Percentiles rank a stretch among this genome's conserved stretches.
phyloP scores from a whole-genome alignment of 345 rosid genomes.

The Isatis tinctoria region DNA sequence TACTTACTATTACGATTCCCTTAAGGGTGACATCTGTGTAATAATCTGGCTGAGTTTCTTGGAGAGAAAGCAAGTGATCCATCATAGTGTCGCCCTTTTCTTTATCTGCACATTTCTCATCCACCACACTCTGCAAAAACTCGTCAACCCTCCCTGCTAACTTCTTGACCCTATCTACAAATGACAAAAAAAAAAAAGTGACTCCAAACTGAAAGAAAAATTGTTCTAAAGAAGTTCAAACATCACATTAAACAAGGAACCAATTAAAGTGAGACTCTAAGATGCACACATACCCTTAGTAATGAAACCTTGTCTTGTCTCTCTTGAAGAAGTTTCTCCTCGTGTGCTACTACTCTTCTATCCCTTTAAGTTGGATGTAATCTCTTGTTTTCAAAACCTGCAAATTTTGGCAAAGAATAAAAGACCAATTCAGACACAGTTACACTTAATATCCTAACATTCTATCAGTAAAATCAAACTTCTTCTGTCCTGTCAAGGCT shows the following conservation, averaged over 20 bases:
- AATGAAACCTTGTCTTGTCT: too few species aligned
- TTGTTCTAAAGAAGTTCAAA: too few species aligned
- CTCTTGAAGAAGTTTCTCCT: too few species aligned
- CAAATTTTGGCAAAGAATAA: not conserved
- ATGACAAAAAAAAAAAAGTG: too few species aligned
- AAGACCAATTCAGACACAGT: not conserved
- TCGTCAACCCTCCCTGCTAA: slow-evolving; percentile 19
- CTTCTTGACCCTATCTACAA: not conserved
- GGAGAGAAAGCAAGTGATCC: slow-evolving; percentile 45
- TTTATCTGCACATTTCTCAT: slow-evolving; percentile 23
- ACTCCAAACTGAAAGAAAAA: too few species aligned
- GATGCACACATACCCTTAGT: too few species aligned
- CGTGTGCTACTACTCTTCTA: too few species aligned
- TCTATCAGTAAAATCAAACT: not conserved
- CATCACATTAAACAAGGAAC: too few species aligned
- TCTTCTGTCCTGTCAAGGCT: not conserved
- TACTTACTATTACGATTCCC: slow-evolving; percentile 39
- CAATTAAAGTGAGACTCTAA: too few species aligned
- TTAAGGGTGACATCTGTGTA: slow-evolving; percentile 38
- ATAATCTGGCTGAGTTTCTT: slow-evolving; percentile 40
- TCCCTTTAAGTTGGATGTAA: slow-evolving; percentile 79
- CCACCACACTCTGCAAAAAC: slow-evolving; percentile 40
- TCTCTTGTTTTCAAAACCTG: slow-evolving; percentile 96
- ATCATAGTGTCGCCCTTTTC: slow-evolving; percentile 35
- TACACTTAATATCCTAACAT: too few species aligned